Evolutionary conservation across 192 early-diverging fungal species (phyloP), one percentile per base, ranked within the genome.

Genomic region (Rhizophlyctis rosea): DNA sequence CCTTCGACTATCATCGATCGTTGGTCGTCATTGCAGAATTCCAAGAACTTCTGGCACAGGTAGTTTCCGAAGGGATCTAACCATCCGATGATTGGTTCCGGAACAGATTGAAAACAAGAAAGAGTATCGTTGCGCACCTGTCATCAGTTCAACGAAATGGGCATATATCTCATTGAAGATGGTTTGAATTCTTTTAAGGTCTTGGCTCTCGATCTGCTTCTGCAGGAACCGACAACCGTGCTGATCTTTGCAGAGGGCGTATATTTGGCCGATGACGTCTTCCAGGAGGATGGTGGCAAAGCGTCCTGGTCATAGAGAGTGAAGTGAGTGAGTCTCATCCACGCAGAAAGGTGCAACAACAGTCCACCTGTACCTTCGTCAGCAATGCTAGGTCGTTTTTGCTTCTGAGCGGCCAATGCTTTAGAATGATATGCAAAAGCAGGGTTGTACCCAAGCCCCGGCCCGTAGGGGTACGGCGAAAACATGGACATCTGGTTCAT

Each of bases 51-150:
- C 64, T 94, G 92, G 68, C 91, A 92, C 29, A 94, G 76, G 65
- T 94, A 94, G 71, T 94, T 94, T 39, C 92, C 92, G 76, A 94
- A 94, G 1, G 92, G 89, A 75, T 94, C 91, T 84, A 65, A 25
- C 5, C 44, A 35, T 30, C 48, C 25, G 18, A 28, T 1, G 21
- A 57, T 2, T 27, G 7, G 50, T 14, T 5, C 50, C 7, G 7
- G 50, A 9, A 7, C 5, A 7, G 11, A 9, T 52, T 24, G 24
- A 52, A 28, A 52, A 24, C 5, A 7, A 52, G 5, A 23, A 9
- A 52, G 50, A 24, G 50, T 23, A n/a, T 52, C 23, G 50, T 9
- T 47, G 9, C 11, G 7, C 73, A 88, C 86, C 86, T 27, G 88
- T 92, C 88, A 93, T 93, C 29, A 94, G 75, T 59, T 85, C 87